These are phyloP conservation scores for Porodaedalea pini DNA, from an alignment of 1,284 basidiomycete species.

Conservation along the genomic window DNA sequence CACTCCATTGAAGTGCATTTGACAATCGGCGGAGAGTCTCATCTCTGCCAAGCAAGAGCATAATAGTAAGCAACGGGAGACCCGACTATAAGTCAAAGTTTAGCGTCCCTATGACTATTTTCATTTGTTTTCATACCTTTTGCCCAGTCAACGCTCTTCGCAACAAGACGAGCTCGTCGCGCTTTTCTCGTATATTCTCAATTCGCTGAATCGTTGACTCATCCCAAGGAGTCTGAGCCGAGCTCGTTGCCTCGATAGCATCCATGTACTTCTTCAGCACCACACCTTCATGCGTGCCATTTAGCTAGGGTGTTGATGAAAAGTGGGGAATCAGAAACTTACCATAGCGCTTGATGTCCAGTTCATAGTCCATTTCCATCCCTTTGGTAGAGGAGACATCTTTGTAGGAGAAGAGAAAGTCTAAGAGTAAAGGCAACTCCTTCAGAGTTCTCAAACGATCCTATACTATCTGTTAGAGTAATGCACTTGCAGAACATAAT, in stretches of 20 bases:
- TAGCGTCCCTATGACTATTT: no score
- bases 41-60: conserved; percentile 14
- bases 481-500: not conserved
- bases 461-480: not conserved
- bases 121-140: conserved; percentile 2
- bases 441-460: conserved; percentile 15
- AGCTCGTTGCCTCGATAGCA: not conserved
- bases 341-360: conserved; percentile 11
- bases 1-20: conserved; percentile 3
- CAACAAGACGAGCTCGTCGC: conserved; percentile 15
- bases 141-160: conserved; percentile 14
- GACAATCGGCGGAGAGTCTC: conserved; percentile 12
- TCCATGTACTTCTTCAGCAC: conserved; percentile 12
- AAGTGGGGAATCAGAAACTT: not conserved
- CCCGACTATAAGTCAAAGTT: conserved; percentile 7
- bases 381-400: not conserved
- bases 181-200: conserved; percentile 5
- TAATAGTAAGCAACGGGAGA: conserved; percentile 12
- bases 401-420: conserved; percentile 11
- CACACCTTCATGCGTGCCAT: not conserved
- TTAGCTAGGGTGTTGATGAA: not conserved
- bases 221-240: conserved; percentile 7
- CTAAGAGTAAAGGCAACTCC: conserved; percentile 8
- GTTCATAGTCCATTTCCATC: not conserved
- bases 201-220: conserved; percentile 7